Evolutionary conservation across 2,329 filamentous ascomycete genomes (phyloP), one percentile per base, ranked within the genome.

Genomic region (Paramyrothecium sp.): DNA sequence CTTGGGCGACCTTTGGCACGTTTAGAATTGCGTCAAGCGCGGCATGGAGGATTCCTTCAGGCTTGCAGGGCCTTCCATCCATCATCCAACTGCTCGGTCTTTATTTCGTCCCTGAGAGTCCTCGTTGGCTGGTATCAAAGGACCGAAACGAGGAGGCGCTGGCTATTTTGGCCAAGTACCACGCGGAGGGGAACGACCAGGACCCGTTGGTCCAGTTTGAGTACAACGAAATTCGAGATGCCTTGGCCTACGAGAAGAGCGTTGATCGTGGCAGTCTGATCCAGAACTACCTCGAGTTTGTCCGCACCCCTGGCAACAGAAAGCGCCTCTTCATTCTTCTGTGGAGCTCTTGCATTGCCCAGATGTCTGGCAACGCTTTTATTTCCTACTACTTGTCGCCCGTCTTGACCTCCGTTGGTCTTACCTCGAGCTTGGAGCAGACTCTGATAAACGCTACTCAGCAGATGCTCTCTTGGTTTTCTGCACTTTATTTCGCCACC

Each of bases 351-450:
- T 8, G 12, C 20, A 47, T 57, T 13, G 21, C 19, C 7, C 63
- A 66, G 30, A 61, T 62, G 64, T 61, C 58, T 0, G 64, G 64
- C 12, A 63, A 64, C 56, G 73, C 67, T 1, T 58, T 76, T 3
- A 69, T 76, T 20, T 73, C 70, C 1, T 76, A 76, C 60, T 76
- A 75, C 52, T 61, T 75, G 11, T 58, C 63, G 22, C 62, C 66
- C 10, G 65, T 75, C 10, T 63, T 74, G 4, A 50, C 68, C 7
- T 62, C 64, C 0, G 67, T 71, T 20, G 73, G 72, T 11, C 67
- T 71, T 51, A 72, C 66, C 0, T 63, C 67, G n/a, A 60, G 67
- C 11, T 59, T 69, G 16, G 62, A 66, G 13, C 72, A 75, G 59
- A 68, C 70, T 19, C 57, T 68, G 21, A 73, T 76, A 59, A 75